phyloP scores from a whole-genome alignment of 164 flowering plant genomes.

The Taxillus chinensis region DNA sequence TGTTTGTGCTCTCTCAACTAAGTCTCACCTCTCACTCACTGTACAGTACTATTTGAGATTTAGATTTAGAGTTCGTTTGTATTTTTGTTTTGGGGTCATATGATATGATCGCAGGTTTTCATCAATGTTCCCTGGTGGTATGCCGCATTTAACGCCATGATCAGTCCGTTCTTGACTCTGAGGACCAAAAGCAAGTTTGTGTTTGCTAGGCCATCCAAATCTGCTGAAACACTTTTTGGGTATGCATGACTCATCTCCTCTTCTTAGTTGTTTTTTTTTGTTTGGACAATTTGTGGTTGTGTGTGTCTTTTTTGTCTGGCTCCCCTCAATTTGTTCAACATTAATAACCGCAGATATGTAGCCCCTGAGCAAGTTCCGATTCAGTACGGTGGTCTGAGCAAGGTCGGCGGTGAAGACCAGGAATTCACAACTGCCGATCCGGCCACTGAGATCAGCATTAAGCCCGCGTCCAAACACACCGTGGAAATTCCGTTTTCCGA shows the following conservation, averaged over 20 bases:
- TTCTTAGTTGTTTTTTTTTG: constrained; percentile 10
- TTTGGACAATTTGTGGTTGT: not conserved
- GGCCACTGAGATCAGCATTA: constrained; percentile 50
- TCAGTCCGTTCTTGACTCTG: constrained; percentile 72
- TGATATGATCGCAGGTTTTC: constrained; percentile 36
- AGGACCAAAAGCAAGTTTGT: constrained; percentile 98
- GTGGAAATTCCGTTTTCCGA: constrained; percentile 65
- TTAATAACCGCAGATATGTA: constrained; percentile 45
- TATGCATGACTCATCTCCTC: constrained; percentile 7
- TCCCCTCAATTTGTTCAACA: not conserved
- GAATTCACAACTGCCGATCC: constrained; percentile 59
- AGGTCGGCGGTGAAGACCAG: constrained; percentile 30
- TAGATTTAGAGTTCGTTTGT: not conserved
- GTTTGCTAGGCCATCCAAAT: constrained; percentile 69
- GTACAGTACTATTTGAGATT: not conserved
- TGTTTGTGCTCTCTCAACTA: not conserved
- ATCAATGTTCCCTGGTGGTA: constrained; percentile 99
- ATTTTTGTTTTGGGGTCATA: constrained; percentile 1
- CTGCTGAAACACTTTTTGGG: constrained; percentile 89
- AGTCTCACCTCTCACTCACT: not conserved
- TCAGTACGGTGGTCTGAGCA: constrained; percentile 70
- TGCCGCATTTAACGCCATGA: constrained; percentile 60
- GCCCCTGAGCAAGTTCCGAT: constrained; percentile 84
- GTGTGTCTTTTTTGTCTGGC: not conserved
- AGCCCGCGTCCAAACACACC: constrained; percentile 59